These are phyloP conservation scores for Powellomyces hirtus DNA, from an alignment of 192 early-diverging fungal species.

Conservation along the genomic window DNA sequence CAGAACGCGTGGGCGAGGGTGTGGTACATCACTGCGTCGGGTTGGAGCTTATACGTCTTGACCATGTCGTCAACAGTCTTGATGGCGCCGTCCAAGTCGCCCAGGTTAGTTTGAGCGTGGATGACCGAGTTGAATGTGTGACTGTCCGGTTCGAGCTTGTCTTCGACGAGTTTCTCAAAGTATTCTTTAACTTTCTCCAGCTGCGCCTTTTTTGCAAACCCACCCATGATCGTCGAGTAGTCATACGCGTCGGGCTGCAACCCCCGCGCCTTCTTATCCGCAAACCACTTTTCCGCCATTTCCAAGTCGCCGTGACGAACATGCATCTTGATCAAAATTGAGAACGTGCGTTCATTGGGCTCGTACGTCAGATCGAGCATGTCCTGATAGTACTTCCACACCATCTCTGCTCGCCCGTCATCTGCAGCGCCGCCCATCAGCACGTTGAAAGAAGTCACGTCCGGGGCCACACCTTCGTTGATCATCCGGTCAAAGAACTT, in stretches of 20 bases:
- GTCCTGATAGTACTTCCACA: conserved; percentile 15
- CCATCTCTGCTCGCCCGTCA: neutral
- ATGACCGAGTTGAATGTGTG: conserved; percentile 31
- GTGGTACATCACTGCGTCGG: conserved; percentile 29
- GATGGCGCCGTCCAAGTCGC: conserved; percentile 20
- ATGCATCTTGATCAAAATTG: conserved; percentile 13
- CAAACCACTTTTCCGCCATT: conserved; percentile 4
- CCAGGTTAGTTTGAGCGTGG: conserved; percentile 17
- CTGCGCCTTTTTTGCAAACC: neutral
- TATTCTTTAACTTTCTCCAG: conserved; percentile 21
- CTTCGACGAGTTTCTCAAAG: conserved; percentile 15
- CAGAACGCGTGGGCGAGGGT: conserved; percentile 27
- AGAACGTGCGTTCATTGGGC: conserved; percentile 27
- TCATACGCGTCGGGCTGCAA: conserved; percentile 1
- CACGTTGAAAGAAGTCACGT: conserved; percentile 33
- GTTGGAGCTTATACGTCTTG: neutral
- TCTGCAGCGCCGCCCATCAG: conserved; percentile 25
- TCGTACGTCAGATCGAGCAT: conserved; percentile 26
- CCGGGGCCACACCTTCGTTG: conserved; percentile 35
- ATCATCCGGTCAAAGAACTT: conserved; percentile 40
- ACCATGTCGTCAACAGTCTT: conserved; percentile 28
- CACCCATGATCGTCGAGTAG: conserved; percentile 25
- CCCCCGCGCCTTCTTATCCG: neutral
- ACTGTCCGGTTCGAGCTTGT: conserved; percentile 20
- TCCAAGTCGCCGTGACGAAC: conserved; percentile 1